Conservation (phyloP, 805 yeast genomes). For the Barnettozyma populi region DNA sequence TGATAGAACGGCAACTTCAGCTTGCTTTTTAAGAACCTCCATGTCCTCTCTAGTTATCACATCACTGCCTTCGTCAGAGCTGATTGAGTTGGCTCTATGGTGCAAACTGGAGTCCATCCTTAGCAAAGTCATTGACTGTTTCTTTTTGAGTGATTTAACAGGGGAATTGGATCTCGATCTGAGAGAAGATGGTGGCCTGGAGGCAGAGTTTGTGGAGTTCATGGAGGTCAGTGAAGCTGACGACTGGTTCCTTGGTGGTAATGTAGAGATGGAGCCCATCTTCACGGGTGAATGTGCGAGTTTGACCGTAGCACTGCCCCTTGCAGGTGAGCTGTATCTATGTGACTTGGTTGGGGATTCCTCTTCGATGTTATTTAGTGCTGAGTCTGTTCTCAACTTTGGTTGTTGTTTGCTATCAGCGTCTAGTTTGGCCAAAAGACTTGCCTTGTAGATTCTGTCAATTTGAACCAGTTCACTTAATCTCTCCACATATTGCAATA, state of each 20-base stretch:
- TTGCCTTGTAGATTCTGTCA: slow-evolving; percentile 55
- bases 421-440: slow-evolving; percentile 19
- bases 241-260: slow-evolving; percentile 16
- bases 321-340: slow-evolving; percentile 20
- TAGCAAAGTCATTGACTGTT: slow-evolving; percentile 23
- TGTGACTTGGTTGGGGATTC: not conserved
- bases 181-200: slow-evolving; percentile 15
- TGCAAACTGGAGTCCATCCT: slow-evolving; percentile 19
- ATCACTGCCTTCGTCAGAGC: slow-evolving; percentile 10
- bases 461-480: slow-evolving; percentile 61
- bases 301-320: slow-evolving; percentile 13
- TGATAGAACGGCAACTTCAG: slow-evolving; percentile 23
- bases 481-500: slow-evolving; percentile 41
- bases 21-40: slow-evolving; percentile 11
- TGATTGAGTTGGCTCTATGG: slow-evolving; percentile 8
- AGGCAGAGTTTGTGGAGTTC: slow-evolving; percentile 4
- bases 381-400: not conserved
- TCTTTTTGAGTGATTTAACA: slow-evolving; percentile 22
- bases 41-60: slow-evolving; percentile 19
- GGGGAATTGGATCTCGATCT: slow-evolving; percentile 25
- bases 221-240: slow-evolving; percentile 1
- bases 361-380: slow-evolving; percentile 6
- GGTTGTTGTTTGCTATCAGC: not conserved
- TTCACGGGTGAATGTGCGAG: not conserved
- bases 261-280: slow-evolving; percentile 3